These are phyloP conservation scores for Eutrema yunnanense DNA, from an alignment of 345 rosid species.

Conservation along the genomic window DNA sequence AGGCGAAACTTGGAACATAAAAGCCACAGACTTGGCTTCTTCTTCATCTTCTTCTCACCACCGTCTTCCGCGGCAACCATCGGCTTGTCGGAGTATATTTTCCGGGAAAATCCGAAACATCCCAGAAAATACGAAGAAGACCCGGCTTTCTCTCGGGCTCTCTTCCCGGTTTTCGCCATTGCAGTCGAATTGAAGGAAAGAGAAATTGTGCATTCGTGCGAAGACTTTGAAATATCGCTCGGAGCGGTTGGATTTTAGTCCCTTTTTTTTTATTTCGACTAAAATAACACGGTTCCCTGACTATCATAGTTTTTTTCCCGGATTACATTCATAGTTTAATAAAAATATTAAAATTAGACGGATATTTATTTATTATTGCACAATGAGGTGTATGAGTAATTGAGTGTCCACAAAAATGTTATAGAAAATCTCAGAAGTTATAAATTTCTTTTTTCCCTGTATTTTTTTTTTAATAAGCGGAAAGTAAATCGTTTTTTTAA, in stretches of 20 bases:
- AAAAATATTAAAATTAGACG: not conserved
- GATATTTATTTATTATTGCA: not conserved
- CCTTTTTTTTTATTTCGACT: not conserved
- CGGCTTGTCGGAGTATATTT: conserved; percentile 11
- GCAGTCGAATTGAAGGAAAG: conserved; percentile 11
- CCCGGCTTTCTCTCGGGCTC: not conserved
- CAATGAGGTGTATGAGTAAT: no score
- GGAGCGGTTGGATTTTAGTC: conserved; percentile 29
- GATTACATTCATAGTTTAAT: no score
- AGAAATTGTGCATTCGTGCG: conserved; percentile 17
- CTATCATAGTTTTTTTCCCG: no score
- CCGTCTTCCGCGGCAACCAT: not conserved
- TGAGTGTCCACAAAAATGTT: no score
- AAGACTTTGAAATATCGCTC: conserved; percentile 28
- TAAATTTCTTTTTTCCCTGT: no score
- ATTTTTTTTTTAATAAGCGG: no score
- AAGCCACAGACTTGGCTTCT: conserved; percentile 10
- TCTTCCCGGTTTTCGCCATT: conserved; percentile 32
- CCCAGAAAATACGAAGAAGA: conserved; percentile 27
- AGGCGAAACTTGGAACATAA: conserved; percentile 24
- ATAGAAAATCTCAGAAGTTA: no score
- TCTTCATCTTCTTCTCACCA: not conserved
- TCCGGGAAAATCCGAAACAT: conserved; percentile 43
- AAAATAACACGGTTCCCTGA: not conserved
- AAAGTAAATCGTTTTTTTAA: no score